Percentiles rank a stretch among this genome's conserved stretches.
Conservation (phyloP, 2,329 filamentous ascomycete species). For the Pezicula carpinea region DNA sequence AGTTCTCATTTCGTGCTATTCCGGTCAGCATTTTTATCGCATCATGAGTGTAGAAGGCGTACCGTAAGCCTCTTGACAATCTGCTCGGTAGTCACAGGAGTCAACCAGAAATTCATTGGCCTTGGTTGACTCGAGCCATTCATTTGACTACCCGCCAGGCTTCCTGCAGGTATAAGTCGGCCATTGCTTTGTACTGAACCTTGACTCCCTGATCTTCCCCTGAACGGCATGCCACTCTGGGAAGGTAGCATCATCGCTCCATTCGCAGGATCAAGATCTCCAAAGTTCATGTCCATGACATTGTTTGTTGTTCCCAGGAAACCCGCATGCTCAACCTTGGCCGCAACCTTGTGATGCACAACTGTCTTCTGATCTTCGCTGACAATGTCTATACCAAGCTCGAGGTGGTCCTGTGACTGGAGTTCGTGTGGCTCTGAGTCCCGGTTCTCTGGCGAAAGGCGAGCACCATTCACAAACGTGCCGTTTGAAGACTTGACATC, state of each 20-base stretch:
- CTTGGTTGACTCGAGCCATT: constrained; percentile 64
- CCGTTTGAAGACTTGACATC: constrained; percentile 99
- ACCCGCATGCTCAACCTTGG: constrained; percentile 93
- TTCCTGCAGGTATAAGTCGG: constrained; percentile 49
- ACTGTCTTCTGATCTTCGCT: constrained; percentile 98
- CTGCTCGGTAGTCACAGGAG: constrained; percentile 87
- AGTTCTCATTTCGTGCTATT: constrained; percentile 80
- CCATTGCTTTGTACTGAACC: constrained; percentile 57
- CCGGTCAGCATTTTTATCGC: constrained; percentile 16
- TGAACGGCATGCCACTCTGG: constrained; percentile 63
- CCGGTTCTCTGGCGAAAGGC: constrained; percentile 87
- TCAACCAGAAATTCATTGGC: constrained; percentile 77
- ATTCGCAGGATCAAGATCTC: constrained; percentile 80
- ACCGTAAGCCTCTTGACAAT: constrained; percentile 70
- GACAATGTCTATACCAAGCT: constrained; percentile 96
- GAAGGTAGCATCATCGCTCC: constrained; percentile 67
- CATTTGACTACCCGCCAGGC: constrained; percentile 49
- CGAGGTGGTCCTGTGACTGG: constrained; percentile 84
- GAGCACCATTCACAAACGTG: constrained; percentile 91
- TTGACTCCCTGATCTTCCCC: constrained; percentile 66
- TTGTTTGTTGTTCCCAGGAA: constrained; percentile 71
- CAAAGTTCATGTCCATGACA: constrained; percentile 84
- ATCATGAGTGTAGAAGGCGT: constrained; percentile 6
- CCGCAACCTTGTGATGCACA: constrained; percentile 96
- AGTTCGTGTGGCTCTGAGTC: constrained; percentile 95